Evolutionary conservation across 441 rosid genomes (phyloP).

Genomic region (Gossypium davidsonii): DNA sequence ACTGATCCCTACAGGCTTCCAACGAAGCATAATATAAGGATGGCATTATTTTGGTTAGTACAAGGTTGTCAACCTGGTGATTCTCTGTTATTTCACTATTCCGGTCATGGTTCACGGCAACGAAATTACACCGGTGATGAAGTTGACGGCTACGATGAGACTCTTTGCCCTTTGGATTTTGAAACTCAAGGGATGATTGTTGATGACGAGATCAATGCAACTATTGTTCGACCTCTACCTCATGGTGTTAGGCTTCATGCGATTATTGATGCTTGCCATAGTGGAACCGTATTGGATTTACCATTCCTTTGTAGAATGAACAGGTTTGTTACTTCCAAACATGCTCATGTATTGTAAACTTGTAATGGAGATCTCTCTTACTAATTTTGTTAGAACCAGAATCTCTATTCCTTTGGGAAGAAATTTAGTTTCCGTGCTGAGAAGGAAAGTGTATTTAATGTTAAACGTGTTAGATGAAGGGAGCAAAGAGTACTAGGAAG

Average conservation of each 20-base stretch:
- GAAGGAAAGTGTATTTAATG: not conserved
- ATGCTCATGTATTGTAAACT: not conserved
- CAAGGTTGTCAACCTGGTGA: constrained; percentile 90
- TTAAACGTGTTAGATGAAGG: not conserved
- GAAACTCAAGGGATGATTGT: constrained; percentile 90
- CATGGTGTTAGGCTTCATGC: constrained; percentile 76
- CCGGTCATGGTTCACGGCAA: constrained; percentile 85
- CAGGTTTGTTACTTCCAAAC: constrained; percentile 38
- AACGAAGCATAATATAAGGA: constrained; percentile 64
- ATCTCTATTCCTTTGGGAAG: not conserved
- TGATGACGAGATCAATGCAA: constrained; percentile 78
- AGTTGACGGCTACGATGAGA: constrained; percentile 80
- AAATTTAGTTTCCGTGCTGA: not conserved
- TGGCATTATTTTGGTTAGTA: constrained; percentile 83
- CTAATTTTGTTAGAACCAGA: not conserved
- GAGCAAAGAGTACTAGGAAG: not conserved
- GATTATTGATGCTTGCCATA: constrained; percentile 72
- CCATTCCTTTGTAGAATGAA: constrained; percentile 70
- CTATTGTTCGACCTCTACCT: constrained; percentile 64
- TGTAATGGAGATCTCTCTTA: not conserved
- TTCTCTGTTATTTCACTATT: constrained; percentile 81
- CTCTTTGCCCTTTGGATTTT: constrained; percentile 76
- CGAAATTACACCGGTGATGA: constrained; percentile 72
- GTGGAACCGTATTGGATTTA: constrained; percentile 82
- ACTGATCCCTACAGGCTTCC: constrained; percentile 69